Evolutionary conservation across 163 green algal genomes (phyloP), one percentile per base, ranked within the genome.

Genomic region (Trebouxia gelatinosa): DNA sequence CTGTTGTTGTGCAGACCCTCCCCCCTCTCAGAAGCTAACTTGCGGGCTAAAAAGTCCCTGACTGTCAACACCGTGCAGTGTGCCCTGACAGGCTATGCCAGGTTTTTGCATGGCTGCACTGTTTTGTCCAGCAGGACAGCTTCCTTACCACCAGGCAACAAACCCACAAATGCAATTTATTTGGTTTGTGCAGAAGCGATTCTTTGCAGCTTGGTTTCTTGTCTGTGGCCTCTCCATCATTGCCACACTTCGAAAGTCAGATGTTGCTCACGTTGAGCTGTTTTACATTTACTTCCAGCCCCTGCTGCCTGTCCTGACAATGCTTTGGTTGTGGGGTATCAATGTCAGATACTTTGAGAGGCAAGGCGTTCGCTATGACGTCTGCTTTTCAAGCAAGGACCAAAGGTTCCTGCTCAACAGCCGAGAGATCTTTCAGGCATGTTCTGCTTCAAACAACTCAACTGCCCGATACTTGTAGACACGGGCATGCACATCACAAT

Each of bases 311-410:
- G 66, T 91, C 26, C 67, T 92, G 23, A 74, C 84, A 29, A 94
- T 95, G 87, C 80, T 96, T 34, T 96, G 92, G 92, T 75, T 94
- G 13, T 97, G 92, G 92, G 86, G 66, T 0, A 59, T 85, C 21
- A 82, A 85, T 31, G 89, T 95, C 26, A 59, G 83, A 11, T 78
- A 87, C 50, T 94, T 92, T 78, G 84, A 92, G 76, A 35, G 34
- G 6, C 64, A 78, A 5, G 23, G 51, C 34, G 82, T 95, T 3
- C 77, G 86, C 3, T 97, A 97, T 64, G 86, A 92, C 26, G 70
- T 86, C 6, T 94, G 90, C 80, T 95, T 95, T 77, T 81, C 74
- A 16, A 17, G 67, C 1, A 84, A 89, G 31, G 89, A 96, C 43
- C 79, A 88, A 35, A 81, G 81, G 54, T 80, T 83, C 51, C 84